Percentiles rank a stretch among this genome's conserved stretches.
These are phyloP conservation scores for Arthroderma sp. DNA, from an alignment of 2,329 filamentous ascomycete species.

Conservation along the genomic window DNA sequence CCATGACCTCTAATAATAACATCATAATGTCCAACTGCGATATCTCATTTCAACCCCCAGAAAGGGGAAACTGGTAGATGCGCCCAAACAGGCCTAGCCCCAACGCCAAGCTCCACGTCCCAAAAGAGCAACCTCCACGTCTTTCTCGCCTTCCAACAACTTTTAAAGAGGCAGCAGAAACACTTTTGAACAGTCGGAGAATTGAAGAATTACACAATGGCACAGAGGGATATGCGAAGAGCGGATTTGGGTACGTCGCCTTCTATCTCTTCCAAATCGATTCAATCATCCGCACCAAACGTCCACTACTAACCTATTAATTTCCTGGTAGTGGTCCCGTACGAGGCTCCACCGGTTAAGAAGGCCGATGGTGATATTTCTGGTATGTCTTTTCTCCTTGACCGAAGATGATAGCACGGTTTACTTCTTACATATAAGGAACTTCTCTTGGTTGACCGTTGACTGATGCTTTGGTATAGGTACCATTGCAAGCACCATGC, in stretches of 20 bases:
- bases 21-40: too few relatives aligned
- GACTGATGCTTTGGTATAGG: slow-evolving; percentile 25
- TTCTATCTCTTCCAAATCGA: not conserved
- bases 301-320: not conserved
- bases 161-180: not conserved
- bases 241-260: slow-evolving; percentile 55
- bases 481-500: slow-evolving; percentile 64
- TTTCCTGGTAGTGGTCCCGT: slow-evolving; percentile 63
- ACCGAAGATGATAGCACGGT: not conserved
- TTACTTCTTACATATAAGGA: slow-evolving; percentile 10
- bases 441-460: not conserved
- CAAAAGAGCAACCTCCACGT: not conserved
- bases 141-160: not conserved
- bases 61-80: not conserved
- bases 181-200: not conserved
- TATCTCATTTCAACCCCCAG: too few relatives aligned
- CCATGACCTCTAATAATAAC: too few relatives aligned
- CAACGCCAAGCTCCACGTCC: not conserved
- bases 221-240: slow-evolving; percentile 65
- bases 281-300: not conserved
- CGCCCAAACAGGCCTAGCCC: not conserved
- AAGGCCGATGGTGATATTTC: slow-evolving; percentile 58
- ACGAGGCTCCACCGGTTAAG: slow-evolving; percentile 60
- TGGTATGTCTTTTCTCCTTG: slow-evolving; percentile 41
- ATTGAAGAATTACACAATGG: slow-evolving; percentile 32